phyloP scores from a whole-genome alignment of 106 monocot genomes.

The Platanthera guangdongensis region DNA sequence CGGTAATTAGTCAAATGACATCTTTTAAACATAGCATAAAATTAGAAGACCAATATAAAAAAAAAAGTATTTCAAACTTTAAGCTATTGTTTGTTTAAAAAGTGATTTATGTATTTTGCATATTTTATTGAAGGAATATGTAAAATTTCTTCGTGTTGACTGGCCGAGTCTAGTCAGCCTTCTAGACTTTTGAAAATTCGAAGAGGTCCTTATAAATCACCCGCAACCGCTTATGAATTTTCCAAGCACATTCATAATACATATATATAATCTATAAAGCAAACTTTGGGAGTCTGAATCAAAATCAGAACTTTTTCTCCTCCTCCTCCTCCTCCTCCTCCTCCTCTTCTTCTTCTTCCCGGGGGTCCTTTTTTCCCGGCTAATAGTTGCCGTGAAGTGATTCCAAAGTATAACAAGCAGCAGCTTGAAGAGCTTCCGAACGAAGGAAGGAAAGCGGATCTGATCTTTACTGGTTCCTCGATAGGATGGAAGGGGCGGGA shows the following conservation, averaged over 20 bases:
- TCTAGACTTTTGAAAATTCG: neutral
- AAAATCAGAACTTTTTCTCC: neutral
- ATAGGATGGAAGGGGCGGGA: neutral
- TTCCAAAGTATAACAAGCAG: neutral
- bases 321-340: neutral
- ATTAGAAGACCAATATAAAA: too few species aligned
- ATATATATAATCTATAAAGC: neutral
- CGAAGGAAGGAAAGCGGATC: neutral
- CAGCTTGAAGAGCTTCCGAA: neutral
- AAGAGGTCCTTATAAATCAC: neutral
- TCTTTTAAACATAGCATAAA: too few species aligned
- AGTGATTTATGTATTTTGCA: too few species aligned
- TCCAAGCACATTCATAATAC: neutral
- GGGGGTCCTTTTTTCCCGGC: neutral
- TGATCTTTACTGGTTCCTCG: neutral
- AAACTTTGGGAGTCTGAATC: neutral
- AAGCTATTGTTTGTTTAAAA: too few species aligned
- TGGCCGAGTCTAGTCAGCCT: neutral
- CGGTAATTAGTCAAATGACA: too few species aligned
- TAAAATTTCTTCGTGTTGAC: neutral
- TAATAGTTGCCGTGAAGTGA: neutral
- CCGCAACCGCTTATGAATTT: neutral
- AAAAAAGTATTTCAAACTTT: too few species aligned
- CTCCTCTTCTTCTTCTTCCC: neutral
- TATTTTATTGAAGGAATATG: too few species aligned